Conservation (phyloP, 345 rosid genomes). For the Populus alba region DNA sequence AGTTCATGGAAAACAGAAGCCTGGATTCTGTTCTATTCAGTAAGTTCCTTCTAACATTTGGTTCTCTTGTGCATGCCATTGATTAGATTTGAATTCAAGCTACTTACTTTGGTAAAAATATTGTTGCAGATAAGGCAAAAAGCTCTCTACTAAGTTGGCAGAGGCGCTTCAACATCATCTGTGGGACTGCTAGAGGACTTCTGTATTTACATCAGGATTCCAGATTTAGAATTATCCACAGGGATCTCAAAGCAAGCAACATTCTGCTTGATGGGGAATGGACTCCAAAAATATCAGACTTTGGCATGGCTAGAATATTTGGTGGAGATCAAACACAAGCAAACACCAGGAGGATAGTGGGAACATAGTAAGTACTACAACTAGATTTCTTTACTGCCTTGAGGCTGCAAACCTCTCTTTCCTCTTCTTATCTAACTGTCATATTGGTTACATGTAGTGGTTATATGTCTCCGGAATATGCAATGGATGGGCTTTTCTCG, state of each 20-base stretch:
- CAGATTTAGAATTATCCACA: conserved; percentile 69
- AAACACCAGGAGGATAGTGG: conserved; percentile 57
- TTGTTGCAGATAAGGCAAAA: conserved; percentile 41
- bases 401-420: background rate
- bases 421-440: background rate
- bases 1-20: conserved; percentile 75
- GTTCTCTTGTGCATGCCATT: background rate
- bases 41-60: conserved; percentile 26
- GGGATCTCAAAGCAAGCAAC: conserved; percentile 83
- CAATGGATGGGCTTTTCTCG: conserved; percentile 74
- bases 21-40: conserved; percentile 70
- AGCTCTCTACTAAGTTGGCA: conserved; percentile 54
- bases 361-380: conserved; percentile 64
- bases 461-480: conserved; percentile 84
- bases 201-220: conserved; percentile 83
- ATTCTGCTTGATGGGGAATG: conserved; percentile 59
- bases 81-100: background rate
- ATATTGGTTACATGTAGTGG: conserved; percentile 41
- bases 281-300: conserved; percentile 75
- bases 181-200: conserved; percentile 76
- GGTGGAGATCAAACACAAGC: conserved; percentile 68
- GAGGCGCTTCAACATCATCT: conserved; percentile 53
- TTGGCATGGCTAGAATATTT: conserved; percentile 85
- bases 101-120: background rate
- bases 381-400: background rate